phyloP scores from a whole-genome alignment of 768 basidiomycete genomes.

The Naganishia friedmannii region DNA sequence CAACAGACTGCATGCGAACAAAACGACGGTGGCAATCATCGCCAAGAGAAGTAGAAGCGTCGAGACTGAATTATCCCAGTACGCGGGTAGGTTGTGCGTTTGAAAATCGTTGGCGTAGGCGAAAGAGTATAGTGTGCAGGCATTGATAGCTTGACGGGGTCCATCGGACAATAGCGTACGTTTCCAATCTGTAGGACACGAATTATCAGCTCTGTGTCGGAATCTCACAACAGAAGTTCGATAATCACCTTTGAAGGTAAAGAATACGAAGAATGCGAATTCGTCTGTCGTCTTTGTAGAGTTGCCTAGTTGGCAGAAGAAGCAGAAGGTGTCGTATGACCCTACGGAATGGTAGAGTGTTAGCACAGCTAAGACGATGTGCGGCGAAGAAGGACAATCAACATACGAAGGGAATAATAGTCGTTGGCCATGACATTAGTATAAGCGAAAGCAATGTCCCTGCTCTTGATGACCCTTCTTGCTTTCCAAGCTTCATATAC shows the following conservation, averaged over 20 bases:
- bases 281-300: constrained; percentile 96
- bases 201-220: background rate
- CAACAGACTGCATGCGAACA: constrained; percentile 79
- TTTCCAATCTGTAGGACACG: constrained; percentile 66
- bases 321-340: constrained; percentile 89
- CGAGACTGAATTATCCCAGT: constrained; percentile 61
- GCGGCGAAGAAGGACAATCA: constrained; percentile 24
- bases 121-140: constrained; percentile 90
- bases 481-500: constrained; percentile 89
- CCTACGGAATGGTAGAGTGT: constrained; percentile 51
- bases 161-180: constrained; percentile 86
- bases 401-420: constrained; percentile 88
- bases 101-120: constrained; percentile 71
- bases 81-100: constrained; percentile 60
- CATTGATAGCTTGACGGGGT: constrained; percentile 96
- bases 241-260: constrained; percentile 89
- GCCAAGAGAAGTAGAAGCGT: constrained; percentile 82
- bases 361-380: background rate
- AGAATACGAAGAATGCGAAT: constrained; percentile 99
- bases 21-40: constrained; percentile 81
- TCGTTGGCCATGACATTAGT: constrained; percentile 96
- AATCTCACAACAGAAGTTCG: background rate
- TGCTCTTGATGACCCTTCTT: constrained; percentile 87
- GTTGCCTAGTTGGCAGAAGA: constrained; percentile 92
- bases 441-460: constrained; percentile 96